Base-by-base conservation (phyloP, 257 asterid species). In the Penstemon barbatus region DNA sequence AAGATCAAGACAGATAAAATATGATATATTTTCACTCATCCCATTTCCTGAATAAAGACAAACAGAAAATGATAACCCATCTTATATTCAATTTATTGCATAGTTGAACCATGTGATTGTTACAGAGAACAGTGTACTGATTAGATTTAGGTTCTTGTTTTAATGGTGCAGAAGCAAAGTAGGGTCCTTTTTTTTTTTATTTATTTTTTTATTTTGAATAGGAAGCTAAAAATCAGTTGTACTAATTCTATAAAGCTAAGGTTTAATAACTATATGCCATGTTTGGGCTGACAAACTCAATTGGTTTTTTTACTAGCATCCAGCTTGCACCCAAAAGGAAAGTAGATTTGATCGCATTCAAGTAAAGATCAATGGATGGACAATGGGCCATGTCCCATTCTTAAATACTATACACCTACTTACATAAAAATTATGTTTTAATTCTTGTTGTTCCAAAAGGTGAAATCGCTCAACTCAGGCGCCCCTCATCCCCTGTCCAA, bases 91-190 rank as follows among this genome's bases (percentile, higher is more conserved):
- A 75, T 75, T 58, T 66, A 68, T 54, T 46, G 36, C 66, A 79
- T 41, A 73, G 78, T 59, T 49, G 80, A 73, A 76, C 82, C 91
- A 85, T 81, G 91, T 83, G 88, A 81, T 25, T 60, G 69, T 61
- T 80, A 83, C 84, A 81, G 80, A 69, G 65, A 71, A 78, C 58
- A 60, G 72, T 60, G 81, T 72, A 73, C 70, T 70, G 84, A 78
- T 78, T 74, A 78, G 80, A 80, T 74, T 74, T 46, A 63, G 59
- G 79, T 40, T 58, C 46, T 65, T 72, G 61, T 39, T 64, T 68
- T 61, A 38, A 65, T 63, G 59, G 64, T 36, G 52, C 50, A 9
- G 63, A 7, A n/a, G 62, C 54, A 68, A 60, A 58, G 54, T 40
- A 55, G 66, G 82, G 62, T 46, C 84, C 82, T 79, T 66, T 73